Base-by-base conservation (phyloP, 495 filamentous ascomycete genomes). In the Penicillium tannophilum region DNA sequence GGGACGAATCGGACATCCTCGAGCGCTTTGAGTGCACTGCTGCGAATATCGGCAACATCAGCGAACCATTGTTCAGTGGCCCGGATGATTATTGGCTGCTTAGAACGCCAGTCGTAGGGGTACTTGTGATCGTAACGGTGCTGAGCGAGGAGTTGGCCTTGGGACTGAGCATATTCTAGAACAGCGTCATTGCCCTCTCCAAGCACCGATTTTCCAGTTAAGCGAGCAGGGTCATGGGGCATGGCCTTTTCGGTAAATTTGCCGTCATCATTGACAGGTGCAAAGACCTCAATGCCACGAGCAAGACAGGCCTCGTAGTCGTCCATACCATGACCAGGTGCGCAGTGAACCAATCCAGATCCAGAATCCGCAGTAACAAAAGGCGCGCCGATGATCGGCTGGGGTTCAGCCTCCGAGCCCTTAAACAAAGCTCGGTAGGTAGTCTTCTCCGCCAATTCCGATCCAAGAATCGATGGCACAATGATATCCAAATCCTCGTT, bases 51-150 rank as follows among this genome's bases (percentile, higher is more conserved):
- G 36, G 79, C 90, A 11, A 96, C 91, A 72, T 97, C 89, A 42
- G 94, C 92, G 64, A 99, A 98, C 94, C 94, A 99, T 75, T 99
- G 94, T 44, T 90, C 90, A 0, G 94, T 99, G 20, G 94, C 93
- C 61, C 94, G 74, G 17, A 97, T 81, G 58, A 99, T 91, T 26
- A 98, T 85, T 19, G 94, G 94, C 59, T 85, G 82, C 70, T 97
- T 98, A 4, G 94, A 94, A 35, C 95, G 82, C 95, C 94, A 98
- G 71, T 99, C 94, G 67, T 96, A 96, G 0, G 94, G 94, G 70
- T 98, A 97, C 69, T 96, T 97, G 79, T 98, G 95, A 54, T 74
- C 75, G 71, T 92, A 90, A 52, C 77, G 76, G 56, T 93, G 87
- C 11, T 81, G 80, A 4, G 79, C 76, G 24, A 97, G 72, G 14